Evolutionary conservation across 345 rosid species (phyloP), one percentile per base, ranked within the genome.

Genomic region (Salix viminalis): DNA sequence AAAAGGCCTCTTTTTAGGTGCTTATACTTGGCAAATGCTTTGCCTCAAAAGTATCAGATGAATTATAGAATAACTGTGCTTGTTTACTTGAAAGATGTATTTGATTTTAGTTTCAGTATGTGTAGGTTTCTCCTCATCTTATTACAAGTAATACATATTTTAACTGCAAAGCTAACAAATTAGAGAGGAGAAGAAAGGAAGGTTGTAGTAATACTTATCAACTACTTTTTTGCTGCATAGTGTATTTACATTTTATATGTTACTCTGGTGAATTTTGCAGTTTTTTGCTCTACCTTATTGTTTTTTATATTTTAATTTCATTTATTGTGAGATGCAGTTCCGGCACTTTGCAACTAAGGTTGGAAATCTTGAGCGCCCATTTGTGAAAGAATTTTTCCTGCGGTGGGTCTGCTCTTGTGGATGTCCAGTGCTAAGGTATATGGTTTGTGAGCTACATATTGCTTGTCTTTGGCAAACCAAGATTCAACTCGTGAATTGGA

Each of bases 321-420:
- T 76, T 71, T 66, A 79, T 74, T 70, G 64, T 67, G 83, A 69
- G 72, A 67, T 85, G 85, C 94, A 95, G 99, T 93, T 95, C 74
- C 90, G 99, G 66, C 99, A 91, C 80, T 95, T 90, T 80, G 92
- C 95, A 44, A 91, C 91, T 72, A 92, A 93, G 86, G 88, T 93
- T 79, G 98, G 98, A 79, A 95, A 93, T 83, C 93, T 93, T 66
- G 99, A 93, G 87, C 97, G 98, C 69, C 98, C 97, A 36, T 95
- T 93, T 87, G 90, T 93, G 37, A 95, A 95, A 80, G 99, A 93
- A 67, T 91, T 91, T 88, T 95, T 95, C 73, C 93, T 91, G 42
- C 87, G 99, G 71, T 95, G 99, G 99, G 96, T 95, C 42, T 88
- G 86, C 79, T 91, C 90, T 6, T 83, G 91, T 84, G 98, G 99